phyloP scores from a whole-genome alignment of 2,329 filamentous ascomycete species.

The Hirsutella minnesotensis region DNA sequence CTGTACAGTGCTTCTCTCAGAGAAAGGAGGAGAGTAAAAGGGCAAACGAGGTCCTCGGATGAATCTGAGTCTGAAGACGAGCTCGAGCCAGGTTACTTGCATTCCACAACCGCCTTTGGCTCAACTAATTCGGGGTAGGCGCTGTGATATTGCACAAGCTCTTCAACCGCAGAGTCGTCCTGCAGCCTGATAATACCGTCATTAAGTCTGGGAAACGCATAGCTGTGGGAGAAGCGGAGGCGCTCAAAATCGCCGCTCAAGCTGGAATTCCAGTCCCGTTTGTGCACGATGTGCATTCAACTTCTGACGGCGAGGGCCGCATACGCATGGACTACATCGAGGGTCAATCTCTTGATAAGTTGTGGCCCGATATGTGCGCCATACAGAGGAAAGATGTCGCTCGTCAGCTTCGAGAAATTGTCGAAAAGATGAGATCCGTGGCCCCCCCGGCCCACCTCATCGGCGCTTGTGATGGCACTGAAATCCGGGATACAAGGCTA shows the following conservation, averaged over 20 bases:
- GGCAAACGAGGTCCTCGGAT: conserved; percentile 11
- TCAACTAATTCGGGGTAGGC: conserved; percentile 7
- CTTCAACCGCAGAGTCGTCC: conserved; percentile 11
- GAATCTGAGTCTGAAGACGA: conserved; percentile 12
- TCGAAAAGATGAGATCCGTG: conserved; percentile 13
- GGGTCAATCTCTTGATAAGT: conserved; percentile 13
- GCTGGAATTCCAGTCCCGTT: conserved; percentile 12
- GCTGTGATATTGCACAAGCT: conserved; percentile 10
- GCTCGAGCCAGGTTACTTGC: conserved; percentile 10
- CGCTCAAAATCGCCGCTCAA: conserved; percentile 8
- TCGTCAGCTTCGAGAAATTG: conserved; percentile 13
- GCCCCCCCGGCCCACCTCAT: conserved; percentile 11
- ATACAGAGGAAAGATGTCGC: conserved; percentile 11
- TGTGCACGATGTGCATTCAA: conserved; percentile 7
- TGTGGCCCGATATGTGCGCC: conserved; percentile 12
- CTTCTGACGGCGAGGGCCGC: conserved; percentile 7
- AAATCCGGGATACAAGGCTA: conserved; percentile 14
- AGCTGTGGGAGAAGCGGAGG: conserved; percentile 13
- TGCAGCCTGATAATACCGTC: conserved; percentile 11
- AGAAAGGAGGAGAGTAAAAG: conserved; percentile 8
- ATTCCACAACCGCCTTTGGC: not conserved
- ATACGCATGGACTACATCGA: conserved; percentile 15
- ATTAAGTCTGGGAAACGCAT: conserved; percentile 15
- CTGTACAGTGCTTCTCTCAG: conserved; percentile 6
- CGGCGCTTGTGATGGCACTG: conserved; percentile 13